Evolutionary conservation across 768 basidiomycete genomes (phyloP).

Genomic region (Cubamyces sp.): DNA sequence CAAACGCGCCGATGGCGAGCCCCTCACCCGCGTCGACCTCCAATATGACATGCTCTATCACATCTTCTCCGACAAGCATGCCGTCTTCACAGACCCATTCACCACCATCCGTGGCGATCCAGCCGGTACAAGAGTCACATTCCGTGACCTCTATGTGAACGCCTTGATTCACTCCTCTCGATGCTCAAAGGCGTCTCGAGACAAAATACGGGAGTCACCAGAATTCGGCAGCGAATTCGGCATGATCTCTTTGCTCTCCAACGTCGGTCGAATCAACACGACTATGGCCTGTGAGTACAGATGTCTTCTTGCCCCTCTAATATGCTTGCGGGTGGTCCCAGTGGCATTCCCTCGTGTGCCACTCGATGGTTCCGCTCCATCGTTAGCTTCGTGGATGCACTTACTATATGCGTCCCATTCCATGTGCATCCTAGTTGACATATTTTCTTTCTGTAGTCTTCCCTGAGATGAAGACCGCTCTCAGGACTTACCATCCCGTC

Average conservation of each 20-base stretch:
- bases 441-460: constrained; percentile 52
- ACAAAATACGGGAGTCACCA: constrained; percentile 66
- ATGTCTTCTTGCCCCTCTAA: neutral
- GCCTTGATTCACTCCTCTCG: constrained; percentile 59
- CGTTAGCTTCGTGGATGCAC: neutral
- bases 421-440: neutral
- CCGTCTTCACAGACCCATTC: constrained; percentile 67
- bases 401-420: neutral
- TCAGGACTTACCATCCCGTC: constrained; percentile 79
- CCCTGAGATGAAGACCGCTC: constrained; percentile 77
- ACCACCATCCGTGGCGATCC: constrained; percentile 43
- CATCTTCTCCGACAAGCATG: constrained; percentile 49
- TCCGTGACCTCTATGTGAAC: constrained; percentile 53
- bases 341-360: neutral
- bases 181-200: constrained; percentile 70
- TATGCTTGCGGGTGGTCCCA: neutral
- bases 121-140: constrained; percentile 41
- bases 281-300: constrained; percentile 75
- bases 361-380: neutral
- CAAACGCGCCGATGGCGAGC: constrained; percentile 65
- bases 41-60: constrained; percentile 57
- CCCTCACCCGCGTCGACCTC: constrained; percentile 67
- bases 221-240: constrained; percentile 69
- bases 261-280: constrained; percentile 81
- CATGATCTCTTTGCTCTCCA: constrained; percentile 75